phyloP scores from a whole-genome alignment of 2,329 filamentous ascomycete species.

The Botrytis deweyae region DNA sequence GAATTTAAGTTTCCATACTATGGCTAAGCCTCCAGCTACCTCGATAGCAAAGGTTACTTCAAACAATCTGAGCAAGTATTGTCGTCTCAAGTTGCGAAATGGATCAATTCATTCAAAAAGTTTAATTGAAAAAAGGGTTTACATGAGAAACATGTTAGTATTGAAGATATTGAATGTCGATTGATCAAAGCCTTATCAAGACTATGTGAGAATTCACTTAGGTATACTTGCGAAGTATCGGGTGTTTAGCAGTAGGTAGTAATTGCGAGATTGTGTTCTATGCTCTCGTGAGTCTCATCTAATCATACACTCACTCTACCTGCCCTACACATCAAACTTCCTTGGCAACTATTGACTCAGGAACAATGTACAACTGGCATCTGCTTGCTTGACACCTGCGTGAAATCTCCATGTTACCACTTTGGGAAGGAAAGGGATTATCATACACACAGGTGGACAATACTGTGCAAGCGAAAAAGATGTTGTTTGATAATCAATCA shows the following conservation, averaged over 20 bases:
- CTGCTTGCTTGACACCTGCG: background rate
- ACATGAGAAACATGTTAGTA: background rate
- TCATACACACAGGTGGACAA: background rate
- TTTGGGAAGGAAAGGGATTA: background rate
- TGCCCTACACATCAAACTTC: background rate
- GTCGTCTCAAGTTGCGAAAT: constrained; percentile 1
- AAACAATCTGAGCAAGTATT: background rate
- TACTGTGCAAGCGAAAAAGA: background rate
- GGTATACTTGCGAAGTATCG: background rate
- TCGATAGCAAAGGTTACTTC: background rate
- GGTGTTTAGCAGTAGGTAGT: background rate
- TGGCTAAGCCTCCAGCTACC: background rate
- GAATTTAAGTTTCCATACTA: background rate
- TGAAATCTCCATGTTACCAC: background rate
- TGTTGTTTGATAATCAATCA: background rate
- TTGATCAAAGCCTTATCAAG: background rate
- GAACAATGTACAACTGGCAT: background rate
- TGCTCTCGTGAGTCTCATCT: background rate
- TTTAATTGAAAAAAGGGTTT: background rate
- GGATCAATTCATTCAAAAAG: background rate
- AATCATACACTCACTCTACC: background rate
- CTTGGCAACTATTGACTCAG: background rate
- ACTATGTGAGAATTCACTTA: background rate
- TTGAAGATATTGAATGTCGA: background rate
- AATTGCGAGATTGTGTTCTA: background rate